Conservation (phyloP, 805 yeast species). For the Pichia cephalocereana region DNA sequence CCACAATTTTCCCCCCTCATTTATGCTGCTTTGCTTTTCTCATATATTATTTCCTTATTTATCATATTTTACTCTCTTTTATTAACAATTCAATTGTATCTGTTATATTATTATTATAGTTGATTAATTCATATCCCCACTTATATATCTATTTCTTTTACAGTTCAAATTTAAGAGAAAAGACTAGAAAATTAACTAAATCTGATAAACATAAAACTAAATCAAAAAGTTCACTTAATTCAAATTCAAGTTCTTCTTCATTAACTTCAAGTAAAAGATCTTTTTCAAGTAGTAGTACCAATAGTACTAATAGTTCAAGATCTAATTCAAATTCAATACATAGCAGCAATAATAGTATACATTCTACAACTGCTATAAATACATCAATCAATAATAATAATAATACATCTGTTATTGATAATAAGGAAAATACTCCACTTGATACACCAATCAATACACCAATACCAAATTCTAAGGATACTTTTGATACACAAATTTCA, state of each 20-base stretch:
- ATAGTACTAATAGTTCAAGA: background rate
- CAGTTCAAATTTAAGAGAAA: background rate
- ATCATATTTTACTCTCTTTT: too few relatives aligned
- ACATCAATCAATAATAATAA: background rate
- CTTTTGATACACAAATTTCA: background rate
- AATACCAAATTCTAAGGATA: background rate
- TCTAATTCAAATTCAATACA: background rate
- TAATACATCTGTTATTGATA: too few relatives aligned
- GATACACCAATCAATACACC: background rate
- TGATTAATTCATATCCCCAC: background rate
- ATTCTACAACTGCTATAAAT: background rate
- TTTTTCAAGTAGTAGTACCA: background rate
- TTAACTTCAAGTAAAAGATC: background rate
- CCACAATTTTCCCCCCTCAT: too few relatives aligned
- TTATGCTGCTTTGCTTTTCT: too few relatives aligned
- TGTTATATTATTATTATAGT: too few relatives aligned
- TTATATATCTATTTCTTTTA: background rate
- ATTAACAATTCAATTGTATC: too few relatives aligned
- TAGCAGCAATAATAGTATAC: background rate
- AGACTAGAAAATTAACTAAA: slow-evolving; percentile 1
- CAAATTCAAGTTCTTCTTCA: background rate
- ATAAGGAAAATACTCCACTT: too few relatives aligned
- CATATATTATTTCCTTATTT: too few relatives aligned
- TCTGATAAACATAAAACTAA: background rate
- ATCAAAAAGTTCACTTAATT: background rate